Evolutionary conservation across 2,329 filamentous ascomycete genomes (phyloP).

Genomic region (Aspergillus tubingensis): DNA sequence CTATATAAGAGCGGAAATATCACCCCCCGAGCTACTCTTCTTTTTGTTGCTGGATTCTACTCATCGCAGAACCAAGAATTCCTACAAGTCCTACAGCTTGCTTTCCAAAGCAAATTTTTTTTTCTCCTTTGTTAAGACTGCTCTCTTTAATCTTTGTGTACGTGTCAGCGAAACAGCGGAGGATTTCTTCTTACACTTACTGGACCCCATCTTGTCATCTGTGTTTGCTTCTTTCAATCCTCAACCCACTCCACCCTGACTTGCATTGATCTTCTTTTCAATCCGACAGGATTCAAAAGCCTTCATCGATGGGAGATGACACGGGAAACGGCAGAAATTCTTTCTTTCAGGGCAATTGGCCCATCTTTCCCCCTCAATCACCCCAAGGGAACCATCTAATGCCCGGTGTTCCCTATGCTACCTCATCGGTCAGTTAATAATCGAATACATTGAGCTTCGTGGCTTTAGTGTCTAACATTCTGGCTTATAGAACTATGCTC

Average conservation of each 20-base stretch:
- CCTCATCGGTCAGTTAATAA: not conserved
- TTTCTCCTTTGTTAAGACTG: not conserved
- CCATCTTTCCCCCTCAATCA: not conserved
- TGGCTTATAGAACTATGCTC: not conserved
- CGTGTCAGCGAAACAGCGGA: not conserved
- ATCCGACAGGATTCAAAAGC: no score
- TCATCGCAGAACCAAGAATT: not conserved
- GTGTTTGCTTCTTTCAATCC: not conserved
- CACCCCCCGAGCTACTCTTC: not conserved
- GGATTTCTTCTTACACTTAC: not conserved
- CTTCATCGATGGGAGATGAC: not conserved
- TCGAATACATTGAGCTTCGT: not conserved
- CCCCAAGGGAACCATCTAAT: not conserved
- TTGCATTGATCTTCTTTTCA: not conserved
- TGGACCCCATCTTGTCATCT: not conserved
- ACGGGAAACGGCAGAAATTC: not conserved
- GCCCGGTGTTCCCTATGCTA: not conserved
- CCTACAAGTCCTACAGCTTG: not conserved
- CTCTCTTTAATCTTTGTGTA: not conserved
- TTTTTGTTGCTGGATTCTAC: not conserved
- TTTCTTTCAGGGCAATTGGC: not conserved
- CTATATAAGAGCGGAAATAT: not conserved
- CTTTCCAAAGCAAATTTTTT: not conserved
- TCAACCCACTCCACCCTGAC: not conserved
- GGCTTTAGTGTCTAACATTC: not conserved